Evolutionary conservation across 2,329 filamentous ascomycete genomes (phyloP).

Genomic region (Verticillium isaacii): DNA sequence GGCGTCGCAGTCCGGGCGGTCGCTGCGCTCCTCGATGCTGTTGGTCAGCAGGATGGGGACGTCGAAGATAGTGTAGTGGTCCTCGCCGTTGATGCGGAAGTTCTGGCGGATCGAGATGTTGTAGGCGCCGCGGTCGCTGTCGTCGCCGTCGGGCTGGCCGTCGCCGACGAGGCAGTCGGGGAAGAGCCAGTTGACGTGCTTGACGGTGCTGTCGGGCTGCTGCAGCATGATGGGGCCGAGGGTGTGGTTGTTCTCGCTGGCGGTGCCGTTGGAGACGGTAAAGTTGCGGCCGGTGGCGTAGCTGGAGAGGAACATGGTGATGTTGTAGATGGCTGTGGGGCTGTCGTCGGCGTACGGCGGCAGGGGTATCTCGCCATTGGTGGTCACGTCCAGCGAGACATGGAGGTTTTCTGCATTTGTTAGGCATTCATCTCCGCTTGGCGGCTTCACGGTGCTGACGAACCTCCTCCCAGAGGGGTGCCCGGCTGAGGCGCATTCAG

Average conservation of each 20-base stretch:
- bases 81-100: slow-evolving; percentile 58
- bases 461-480: slow-evolving; percentile 60
- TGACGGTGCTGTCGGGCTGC: slow-evolving; percentile 64
- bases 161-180: slow-evolving; percentile 63
- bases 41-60: slow-evolving; percentile 66
- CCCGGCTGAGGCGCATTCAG: slow-evolving; percentile 62
- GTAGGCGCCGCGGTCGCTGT: slow-evolving; percentile 55
- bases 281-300: slow-evolving; percentile 60
- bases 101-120: slow-evolving; percentile 72
- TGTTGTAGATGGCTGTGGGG: slow-evolving; percentile 55
- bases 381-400: slow-evolving; percentile 62
- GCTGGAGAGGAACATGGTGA: slow-evolving; percentile 64
- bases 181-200: slow-evolving; percentile 70
- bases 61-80: slow-evolving; percentile 68
- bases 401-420: slow-evolving; percentile 47
- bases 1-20: slow-evolving; percentile 42
- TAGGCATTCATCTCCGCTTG: background rate
- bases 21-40: slow-evolving; percentile 40
- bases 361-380: slow-evolving; percentile 58
- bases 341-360: slow-evolving; percentile 50
- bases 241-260: slow-evolving; percentile 43
- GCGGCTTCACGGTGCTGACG: background rate
- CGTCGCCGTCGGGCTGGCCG: slow-evolving; percentile 37
- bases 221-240: slow-evolving; percentile 59
- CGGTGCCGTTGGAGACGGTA: slow-evolving; percentile 62